Evolutionary conservation across 495 filamentous ascomycete species (phyloP), one percentile per base, ranked within the genome.

Genomic region (Daldinia bambusicola): DNA sequence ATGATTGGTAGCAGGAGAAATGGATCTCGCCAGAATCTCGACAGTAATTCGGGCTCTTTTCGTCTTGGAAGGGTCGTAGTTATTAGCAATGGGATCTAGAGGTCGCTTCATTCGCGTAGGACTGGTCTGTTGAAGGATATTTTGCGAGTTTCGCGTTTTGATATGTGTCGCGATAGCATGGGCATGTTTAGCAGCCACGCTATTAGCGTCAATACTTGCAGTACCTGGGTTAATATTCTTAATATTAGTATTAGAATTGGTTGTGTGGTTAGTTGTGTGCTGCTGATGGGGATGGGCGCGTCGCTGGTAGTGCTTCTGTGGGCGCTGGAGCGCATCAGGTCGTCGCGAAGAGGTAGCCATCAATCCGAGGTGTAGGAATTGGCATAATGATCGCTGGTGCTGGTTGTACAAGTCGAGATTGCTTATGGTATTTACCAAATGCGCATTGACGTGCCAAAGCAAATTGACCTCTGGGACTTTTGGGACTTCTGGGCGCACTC

Each of bases 31-130:
- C 0, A 81, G 71, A 36, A 84, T 83, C 63, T 83, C 82, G 41
- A 84, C 79, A 7, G 80, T 74, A 55, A 84, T 82, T 63, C 72
- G 66, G 16, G 72, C 53, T 59, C 71, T 78, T 59, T 78, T 78
- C 20, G 71, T 61, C 63, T 79, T 79, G 67, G 79, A 71, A 77
- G 77, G 76, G 61, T 69, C 66, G 73, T 45, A 75, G 26, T 78
- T 78, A 56, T 71, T 66, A n/a, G 69, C 71, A 18, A 76, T 74
- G 41, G 75, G 66, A 31, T 76, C 73, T 38, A 80, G 72, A 16
- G 72, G 72, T 20, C 77, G 77, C 67, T 79, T 79, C 69, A 74
- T 74, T 61, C 77, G 76, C 48, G 75, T 62, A 34, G 71, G 61
- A 50, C 66, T 74, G 36, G 63, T 56, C 50, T 69, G 74, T 60